Conservation (phyloP, 2,329 filamentous ascomycete genomes). For the Diaporthe vexans region DNA sequence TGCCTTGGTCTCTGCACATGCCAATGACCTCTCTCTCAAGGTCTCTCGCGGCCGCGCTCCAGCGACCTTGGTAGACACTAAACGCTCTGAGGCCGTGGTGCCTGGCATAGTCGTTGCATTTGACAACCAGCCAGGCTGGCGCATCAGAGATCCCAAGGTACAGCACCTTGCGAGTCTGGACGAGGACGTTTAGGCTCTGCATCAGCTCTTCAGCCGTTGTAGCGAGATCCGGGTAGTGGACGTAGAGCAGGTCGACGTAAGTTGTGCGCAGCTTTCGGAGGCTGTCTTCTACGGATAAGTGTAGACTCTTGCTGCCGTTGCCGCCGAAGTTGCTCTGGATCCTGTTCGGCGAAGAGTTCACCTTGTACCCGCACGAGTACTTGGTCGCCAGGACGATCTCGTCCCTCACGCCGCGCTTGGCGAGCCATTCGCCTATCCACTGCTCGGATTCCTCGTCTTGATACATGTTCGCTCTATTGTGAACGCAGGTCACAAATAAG, state of each 20-base stretch:
- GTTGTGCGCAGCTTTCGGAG: slow-evolving; percentile 73
- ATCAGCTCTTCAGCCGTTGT: slow-evolving; percentile 68
- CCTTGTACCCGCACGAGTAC: slow-evolving; percentile 71
- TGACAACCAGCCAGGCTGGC: slow-evolving; percentile 76
- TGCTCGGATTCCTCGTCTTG: slow-evolving; percentile 71
- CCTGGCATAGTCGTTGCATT: slow-evolving; percentile 58
- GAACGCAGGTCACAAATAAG: not conserved
- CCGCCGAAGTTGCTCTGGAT: slow-evolving; percentile 66
- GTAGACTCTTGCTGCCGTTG: slow-evolving; percentile 74
- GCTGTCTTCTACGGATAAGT: slow-evolving; percentile 68
- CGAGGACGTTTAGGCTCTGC: slow-evolving; percentile 68
- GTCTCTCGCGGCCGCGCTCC: slow-evolving; percentile 71
- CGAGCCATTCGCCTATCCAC: slow-evolving; percentile 81
- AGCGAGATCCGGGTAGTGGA: slow-evolving; percentile 70
- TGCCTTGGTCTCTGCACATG: slow-evolving; percentile 72
- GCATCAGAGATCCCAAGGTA: slow-evolving; percentile 75
- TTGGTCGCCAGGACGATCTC: slow-evolving; percentile 79
- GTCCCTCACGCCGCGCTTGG: slow-evolving; percentile 72
- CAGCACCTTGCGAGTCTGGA: slow-evolving; percentile 66
- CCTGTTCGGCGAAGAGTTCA: slow-evolving; percentile 42
- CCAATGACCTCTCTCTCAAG: slow-evolving; percentile 78
- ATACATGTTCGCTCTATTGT: slow-evolving; percentile 70
- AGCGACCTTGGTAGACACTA: slow-evolving; percentile 74
- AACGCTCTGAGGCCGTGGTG: slow-evolving; percentile 71
- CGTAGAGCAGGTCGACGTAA: slow-evolving; percentile 76